These are phyloP conservation scores for Salvia splendens DNA, from an alignment of 257 asterid species.

Conservation along the genomic window DNA sequence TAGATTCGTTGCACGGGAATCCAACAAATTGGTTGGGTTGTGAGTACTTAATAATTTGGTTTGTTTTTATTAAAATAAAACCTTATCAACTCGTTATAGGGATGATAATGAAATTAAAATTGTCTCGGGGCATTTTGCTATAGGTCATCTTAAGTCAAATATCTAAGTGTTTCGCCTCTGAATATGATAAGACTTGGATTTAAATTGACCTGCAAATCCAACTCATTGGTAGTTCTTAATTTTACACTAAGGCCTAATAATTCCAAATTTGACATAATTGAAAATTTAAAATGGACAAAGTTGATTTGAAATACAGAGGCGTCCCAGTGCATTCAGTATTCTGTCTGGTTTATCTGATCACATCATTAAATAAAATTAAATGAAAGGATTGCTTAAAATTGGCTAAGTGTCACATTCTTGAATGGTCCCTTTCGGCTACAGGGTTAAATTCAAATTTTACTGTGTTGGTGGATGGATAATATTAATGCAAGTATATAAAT, in stretches of 20 bases:
- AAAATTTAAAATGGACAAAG: background rate
- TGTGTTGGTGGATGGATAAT: conserved; percentile 12
- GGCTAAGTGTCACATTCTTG: conserved; percentile 43
- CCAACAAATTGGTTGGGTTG: conserved; percentile 4
- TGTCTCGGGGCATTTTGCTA: background rate
- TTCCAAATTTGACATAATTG: background rate
- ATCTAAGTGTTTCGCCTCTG: background rate
- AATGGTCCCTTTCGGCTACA: conserved; percentile 43
- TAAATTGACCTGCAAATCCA: too few relatives aligned
- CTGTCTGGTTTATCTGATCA: conserved; percentile 29
- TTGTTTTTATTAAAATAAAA: background rate
- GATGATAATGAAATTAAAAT: background rate
- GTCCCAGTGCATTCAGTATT: conserved; percentile 34
- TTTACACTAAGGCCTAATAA: background rate
- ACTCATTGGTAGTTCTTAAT: background rate
- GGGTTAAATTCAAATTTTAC: conserved; percentile 27
- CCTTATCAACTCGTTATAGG: background rate
- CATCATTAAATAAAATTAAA: conserved; percentile 37
- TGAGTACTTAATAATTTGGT: background rate
- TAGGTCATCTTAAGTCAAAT: background rate
- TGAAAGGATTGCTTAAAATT: conserved; percentile 32
- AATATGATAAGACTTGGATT: background rate
- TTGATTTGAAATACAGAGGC: background rate
- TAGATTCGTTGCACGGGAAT: conserved; percentile 21
- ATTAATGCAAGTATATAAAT: background rate